Base-by-base conservation (phyloP, 495 filamentous ascomycete species). In the Hypoxylon lienhwacheense region DNA sequence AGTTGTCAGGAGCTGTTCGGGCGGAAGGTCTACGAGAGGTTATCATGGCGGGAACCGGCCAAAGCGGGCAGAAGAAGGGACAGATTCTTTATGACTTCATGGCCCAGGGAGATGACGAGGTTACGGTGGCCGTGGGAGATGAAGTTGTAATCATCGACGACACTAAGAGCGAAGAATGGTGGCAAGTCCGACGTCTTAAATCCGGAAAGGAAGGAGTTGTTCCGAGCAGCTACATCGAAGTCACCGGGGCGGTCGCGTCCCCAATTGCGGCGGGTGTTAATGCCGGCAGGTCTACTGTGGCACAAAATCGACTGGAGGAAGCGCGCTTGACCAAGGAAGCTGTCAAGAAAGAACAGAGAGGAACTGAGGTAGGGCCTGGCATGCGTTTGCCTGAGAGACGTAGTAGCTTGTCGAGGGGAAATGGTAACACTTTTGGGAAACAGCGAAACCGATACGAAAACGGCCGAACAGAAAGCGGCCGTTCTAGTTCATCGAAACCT, bases 121-220 rank as follows among this genome's bases (percentile, higher is more conserved):
- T 99, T 41, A 96, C 90, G 0, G 93, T 99, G 32, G 84, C 77
- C 10, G 81, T 86, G 40, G 91, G 85, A 8, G 95, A 99, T 65
- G 93, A 97, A 65, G 91, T 99, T 19, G 73, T 95, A 40, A 77
- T 99, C 43, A 63, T 97, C 29, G 92, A 99, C 64, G 91, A 95
- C 66, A 82, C 76, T 47, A 90, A 88, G 70, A 96, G 91, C 43
- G 91, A 96, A 35, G 93, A 99, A 66, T 99, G 93, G 93, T 97
- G 95, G 92, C 87, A 91, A 77, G 91, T 99, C 7, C 83, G 88
- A 37, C 82, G 91, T 22, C 55, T 95, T 39, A 91, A 90, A 74
- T 97, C 91, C 67, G 88, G 89, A 36, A 89, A 88, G 64, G 89
- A 95, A 67, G 95, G 93, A n/a, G 93, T 97, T 7, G 91, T 99